Base-by-base conservation (phyloP, 768 basidiomycete genomes). In the Kwoniella bestiolae region DNA sequence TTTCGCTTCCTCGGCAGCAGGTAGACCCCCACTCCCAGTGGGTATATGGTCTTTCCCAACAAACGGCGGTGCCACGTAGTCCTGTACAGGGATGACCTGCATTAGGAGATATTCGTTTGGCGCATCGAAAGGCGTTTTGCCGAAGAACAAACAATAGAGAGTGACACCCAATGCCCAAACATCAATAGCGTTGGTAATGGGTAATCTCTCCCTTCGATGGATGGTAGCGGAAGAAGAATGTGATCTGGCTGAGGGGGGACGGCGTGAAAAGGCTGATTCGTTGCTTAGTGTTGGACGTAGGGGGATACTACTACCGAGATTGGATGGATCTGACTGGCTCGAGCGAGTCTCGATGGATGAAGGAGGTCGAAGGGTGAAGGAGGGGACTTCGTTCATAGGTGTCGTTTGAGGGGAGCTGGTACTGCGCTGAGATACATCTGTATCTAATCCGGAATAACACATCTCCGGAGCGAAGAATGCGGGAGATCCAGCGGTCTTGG, bases 151-250 rank as follows among this genome's bases (percentile, higher is more conserved):
- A 77, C 94, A 95, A 82, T 92, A 98, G 4, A 97, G 84, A 2
- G 96, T 99, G 31, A 97, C 90, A 25, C 96, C 96, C 2, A 99
- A 86, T 0, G 96, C 95, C 96, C 96, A 99, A 34, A 99, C 87
- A 76, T 99, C 96, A 77, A 98, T 95, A 3, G 92, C 89, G 79
- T 94, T 92, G 44, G 92, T 92, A 56, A 96, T 90, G 3, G 86
- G 85, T 28, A 80, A 75, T 29, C 81, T 71, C 47, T 73, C 60
- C 38, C 52, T 56, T 4, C 56, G 61, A 12, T 64, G 57, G 9
- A 72, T 52, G 9, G 70, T 68, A 18, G 57, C 53, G 0, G 76
- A 70, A 3, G 76, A 70, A 7, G 74, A 78, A 16, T 62, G 66
- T 2, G 71, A 63, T 18, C 76, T 55, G 6, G 55, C 50, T 11